These are phyloP conservation scores for Epichloe bromicola DNA, from an alignment of 2,329 filamentous ascomycete species.

Conservation along the genomic window DNA sequence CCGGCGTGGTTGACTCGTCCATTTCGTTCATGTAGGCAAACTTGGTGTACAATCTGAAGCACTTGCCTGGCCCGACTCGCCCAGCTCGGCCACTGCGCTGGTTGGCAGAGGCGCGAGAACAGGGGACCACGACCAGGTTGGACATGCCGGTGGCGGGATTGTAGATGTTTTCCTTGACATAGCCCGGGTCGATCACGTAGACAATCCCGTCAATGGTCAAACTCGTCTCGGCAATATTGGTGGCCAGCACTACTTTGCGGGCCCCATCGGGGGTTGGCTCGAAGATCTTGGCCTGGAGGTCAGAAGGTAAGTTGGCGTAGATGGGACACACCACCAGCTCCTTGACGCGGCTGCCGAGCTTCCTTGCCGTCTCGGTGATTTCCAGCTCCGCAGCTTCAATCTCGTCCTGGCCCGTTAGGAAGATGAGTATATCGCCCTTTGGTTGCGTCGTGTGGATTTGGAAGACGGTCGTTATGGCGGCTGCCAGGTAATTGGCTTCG, in stretches of 20 bases:
- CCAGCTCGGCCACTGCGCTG: slow-evolving; percentile 88
- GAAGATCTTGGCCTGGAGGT: slow-evolving; percentile 87
- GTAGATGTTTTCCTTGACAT: slow-evolving; percentile 91
- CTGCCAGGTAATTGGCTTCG: slow-evolving; percentile 85
- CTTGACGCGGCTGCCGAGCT: slow-evolving; percentile 70
- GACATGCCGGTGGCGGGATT: slow-evolving; percentile 89
- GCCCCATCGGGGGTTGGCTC: slow-evolving; percentile 77
- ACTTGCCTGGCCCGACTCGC: slow-evolving; percentile 83
- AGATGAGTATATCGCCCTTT: slow-evolving; percentile 82
- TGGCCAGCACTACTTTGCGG: slow-evolving; percentile 84
- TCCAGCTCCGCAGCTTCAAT: slow-evolving; percentile 81
- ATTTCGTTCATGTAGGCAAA: slow-evolving; percentile 92
- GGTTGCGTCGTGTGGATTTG: slow-evolving; percentile 86
- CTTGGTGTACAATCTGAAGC: slow-evolving; percentile 86
- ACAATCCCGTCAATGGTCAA: slow-evolving; percentile 93
- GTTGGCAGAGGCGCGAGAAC: slow-evolving; percentile 82
- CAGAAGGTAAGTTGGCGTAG: slow-evolving; percentile 84
- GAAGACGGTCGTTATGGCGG: slow-evolving; percentile 84
- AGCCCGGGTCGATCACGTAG: slow-evolving; percentile 90
- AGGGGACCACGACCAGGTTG: slow-evolving; percentile 78
- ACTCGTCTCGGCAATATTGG: slow-evolving; percentile 94
- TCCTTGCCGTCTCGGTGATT: slow-evolving; percentile 72
- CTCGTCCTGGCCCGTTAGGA: slow-evolving; percentile 91
- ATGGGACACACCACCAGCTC: slow-evolving; percentile 88
- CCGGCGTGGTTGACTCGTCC: slow-evolving; percentile 80